These are phyloP conservation scores for Stachybotrys chartarum DNA, from an alignment of 2,329 filamentous ascomycete genomes.

Conservation along the genomic window DNA sequence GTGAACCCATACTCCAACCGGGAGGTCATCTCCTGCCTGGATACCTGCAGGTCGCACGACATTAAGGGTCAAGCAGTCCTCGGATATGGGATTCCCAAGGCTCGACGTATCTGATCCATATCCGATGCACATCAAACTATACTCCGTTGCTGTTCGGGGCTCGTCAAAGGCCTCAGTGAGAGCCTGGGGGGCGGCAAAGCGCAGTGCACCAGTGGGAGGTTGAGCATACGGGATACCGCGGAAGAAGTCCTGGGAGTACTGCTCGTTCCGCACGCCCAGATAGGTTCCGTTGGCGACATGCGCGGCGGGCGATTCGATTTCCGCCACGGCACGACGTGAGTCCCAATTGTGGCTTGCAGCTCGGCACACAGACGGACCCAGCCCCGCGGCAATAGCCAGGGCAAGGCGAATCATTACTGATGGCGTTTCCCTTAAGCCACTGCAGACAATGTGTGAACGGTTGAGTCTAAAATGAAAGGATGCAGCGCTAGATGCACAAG, in stretches of 20 bases:
- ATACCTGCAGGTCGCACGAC: slow-evolving; percentile 14
- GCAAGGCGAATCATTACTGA: background rate
- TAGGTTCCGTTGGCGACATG: slow-evolving; percentile 37
- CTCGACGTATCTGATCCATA: slow-evolving; percentile 32
- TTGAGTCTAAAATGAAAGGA: background rate
- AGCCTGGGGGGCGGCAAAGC: slow-evolving; percentile 43
- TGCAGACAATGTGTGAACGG: too few relatives aligned
- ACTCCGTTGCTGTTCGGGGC: slow-evolving; percentile 34
- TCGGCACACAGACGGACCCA: background rate
- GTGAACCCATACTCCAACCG: slow-evolving; percentile 55
- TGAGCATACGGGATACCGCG: slow-evolving; percentile 51
- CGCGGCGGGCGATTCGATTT: background rate
- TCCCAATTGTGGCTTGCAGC: background rate
- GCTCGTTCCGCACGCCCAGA: slow-evolving; percentile 26
- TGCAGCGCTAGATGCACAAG: too few relatives aligned
- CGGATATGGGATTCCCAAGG: slow-evolving; percentile 12
- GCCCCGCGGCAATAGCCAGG: background rate
- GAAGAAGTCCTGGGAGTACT: slow-evolving; percentile 39
- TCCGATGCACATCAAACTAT: slow-evolving; percentile 40
- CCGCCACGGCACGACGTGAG: background rate
- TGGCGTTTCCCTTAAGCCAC: too few relatives aligned
- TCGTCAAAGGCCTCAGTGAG: slow-evolving; percentile 37
- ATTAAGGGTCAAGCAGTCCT: slow-evolving; percentile 18
- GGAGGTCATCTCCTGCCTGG: slow-evolving; percentile 33
- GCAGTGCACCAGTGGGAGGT: slow-evolving; percentile 39